Percentiles rank a stretch among this genome's conserved stretches.
These are phyloP conservation scores for Proteromonas lacertae DNA, from an alignment of 352 stramenopile genomes.

Conservation along the genomic window DNA sequence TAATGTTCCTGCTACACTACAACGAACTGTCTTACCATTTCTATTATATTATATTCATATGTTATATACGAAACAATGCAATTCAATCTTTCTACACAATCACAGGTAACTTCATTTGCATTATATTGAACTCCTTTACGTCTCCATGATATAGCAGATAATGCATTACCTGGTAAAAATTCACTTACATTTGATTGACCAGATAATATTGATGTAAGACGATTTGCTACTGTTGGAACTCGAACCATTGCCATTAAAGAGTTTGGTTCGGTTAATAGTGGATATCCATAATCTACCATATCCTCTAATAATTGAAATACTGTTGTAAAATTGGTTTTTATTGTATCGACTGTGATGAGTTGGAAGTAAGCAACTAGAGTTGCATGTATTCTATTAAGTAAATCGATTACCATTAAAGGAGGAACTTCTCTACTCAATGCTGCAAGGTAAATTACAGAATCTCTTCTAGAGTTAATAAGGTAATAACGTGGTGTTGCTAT, in stretches of 20 bases:
- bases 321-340: slow-evolving; percentile 79
- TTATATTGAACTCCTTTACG: slow-evolving; percentile 70
- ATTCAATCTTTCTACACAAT: slow-evolving; percentile 88
- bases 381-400: slow-evolving; percentile 68
- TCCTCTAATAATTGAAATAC: slow-evolving; percentile 48
- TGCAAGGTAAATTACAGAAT: slow-evolving; percentile 70
- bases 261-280: slow-evolving; percentile 81
- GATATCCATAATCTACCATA: slow-evolving; percentile 90
- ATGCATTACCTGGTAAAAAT: slow-evolving; percentile 10
- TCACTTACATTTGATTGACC: slow-evolving; percentile 5
- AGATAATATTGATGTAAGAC: slow-evolving; percentile 22
- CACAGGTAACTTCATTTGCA: slow-evolving; percentile 91
- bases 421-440: slow-evolving; percentile 61
- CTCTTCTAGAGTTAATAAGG: slow-evolving; percentile 52
- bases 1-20: slow-evolving; percentile 67
- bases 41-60: no score
- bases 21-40: slow-evolving; percentile 38
- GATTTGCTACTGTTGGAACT: slow-evolving; percentile 54
- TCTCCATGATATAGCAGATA: slow-evolving; percentile 70
- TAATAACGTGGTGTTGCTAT: slow-evolving; percentile 26
- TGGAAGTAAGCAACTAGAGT: slow-evolving; percentile 88
- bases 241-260: slow-evolving; percentile 79
- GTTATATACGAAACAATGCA: no score
- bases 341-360: slow-evolving; percentile 62
- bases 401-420: slow-evolving; percentile 61